Base-by-base conservation (phyloP, 768 basidiomycete genomes). In the Fomitopsis serialis region DNA sequence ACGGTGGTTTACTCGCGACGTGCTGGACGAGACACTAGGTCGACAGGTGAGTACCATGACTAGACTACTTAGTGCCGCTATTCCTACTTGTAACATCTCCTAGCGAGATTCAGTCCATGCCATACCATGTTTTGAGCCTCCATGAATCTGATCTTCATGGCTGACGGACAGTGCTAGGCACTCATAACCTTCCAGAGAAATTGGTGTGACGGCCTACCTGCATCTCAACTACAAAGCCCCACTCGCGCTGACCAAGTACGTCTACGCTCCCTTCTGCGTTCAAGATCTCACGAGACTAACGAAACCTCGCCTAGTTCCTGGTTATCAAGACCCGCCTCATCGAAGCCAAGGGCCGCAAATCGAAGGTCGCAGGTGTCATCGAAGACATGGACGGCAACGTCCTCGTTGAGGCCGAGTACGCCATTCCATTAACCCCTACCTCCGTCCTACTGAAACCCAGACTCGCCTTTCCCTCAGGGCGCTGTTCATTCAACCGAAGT, bases 181-280 rank as follows among this genome's bases (percentile, higher is more conserved):
- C 79, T 95, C 40, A 75, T 78, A 46, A 92, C 72, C 98, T 0
- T 92, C 94, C 0, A 86, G 89, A 21, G 86, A 89, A 63, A 84
- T 98, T 40, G 96, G 91, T 17, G 95, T 98, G 11, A 99, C 96
- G 0, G 96, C 95, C 1, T 88, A 81, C 42, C 74, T 99, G 42
- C 76, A 77, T 3, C 68, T 98, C 46, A 83, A 85, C 61, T 99
- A 94, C 70, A 83, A 80, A 49, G 87, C 91, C 1, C 96, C 96
- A 92, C 92, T 2, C 81, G 79, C 50, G 95, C 95, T 0, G 91
- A 96, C 67, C 92, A 92, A 75, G 90, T 85, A 57, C 22, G 44
- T 7, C 24, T 6, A 6, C 40, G 5, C n/a, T 70, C 54, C 25
- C 22, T 2, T 27, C 12, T 17, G 42, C 0, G 22, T 3, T 19